Evolutionary conservation across 2,329 filamentous ascomycete species (phyloP), one percentile per base, ranked within the genome.

Genomic region (Colletotrichum magnum): DNA sequence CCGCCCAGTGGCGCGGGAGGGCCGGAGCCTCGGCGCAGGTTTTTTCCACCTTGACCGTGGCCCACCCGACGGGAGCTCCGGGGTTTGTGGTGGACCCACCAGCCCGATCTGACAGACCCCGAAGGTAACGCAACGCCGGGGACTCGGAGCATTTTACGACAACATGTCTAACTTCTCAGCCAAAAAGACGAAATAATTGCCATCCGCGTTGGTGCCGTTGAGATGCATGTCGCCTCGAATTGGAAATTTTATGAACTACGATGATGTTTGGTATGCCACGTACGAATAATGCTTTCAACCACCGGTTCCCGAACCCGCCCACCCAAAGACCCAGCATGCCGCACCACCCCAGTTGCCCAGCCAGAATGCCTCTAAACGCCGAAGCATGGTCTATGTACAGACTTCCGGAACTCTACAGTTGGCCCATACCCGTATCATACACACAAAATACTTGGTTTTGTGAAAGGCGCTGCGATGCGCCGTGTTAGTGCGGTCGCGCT

Each of bases 281-380:
- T 68, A 50, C 62, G 41, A 65, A 54, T 39, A 47, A 65, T 66
- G 66, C 32, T 58, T 56, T 54, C 41, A 43, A 53, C 41, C 59
- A 16, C 59, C 61, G 15, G n/a, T 57, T 54, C 54, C 52, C 36
- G 58, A 69, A 47, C 56, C 66, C 48, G 43, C 61, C 53, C 48
- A 43, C 51, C 52, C 51, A 63, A 59, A 13, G 47, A 62, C 64
- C 41, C 59, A 24, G 53, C 64, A 57, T 67, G 58, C 64, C 58
- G 45, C 59, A 58, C 64, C 53, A 16, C 61, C 32, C 60, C 62
- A 68, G 41, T 65, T 66, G 51, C 50, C 66, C 26, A 60, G 50
- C 62, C 66, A 45, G 24, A 47, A 51, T 65, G 50, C 66, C 61
- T 59, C 61, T 65, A 58, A 69, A 69, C 66, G 66, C 66, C 66